Base-by-base conservation (phyloP, 2,329 filamentous ascomycete genomes). In the Paraphoma chrysanthemicola region DNA sequence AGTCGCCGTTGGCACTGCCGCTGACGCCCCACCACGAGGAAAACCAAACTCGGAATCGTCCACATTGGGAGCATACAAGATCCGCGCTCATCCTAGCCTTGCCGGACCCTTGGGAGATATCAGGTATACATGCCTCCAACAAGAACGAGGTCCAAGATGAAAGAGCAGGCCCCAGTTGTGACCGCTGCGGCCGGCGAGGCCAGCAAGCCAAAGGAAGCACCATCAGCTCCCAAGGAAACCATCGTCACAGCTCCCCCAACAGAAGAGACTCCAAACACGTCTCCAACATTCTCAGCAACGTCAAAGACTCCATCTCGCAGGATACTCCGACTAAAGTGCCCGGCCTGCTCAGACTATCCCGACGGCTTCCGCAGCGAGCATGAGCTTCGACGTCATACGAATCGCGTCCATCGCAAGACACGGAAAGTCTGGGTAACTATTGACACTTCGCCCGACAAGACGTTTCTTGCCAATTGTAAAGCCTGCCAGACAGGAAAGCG, bases 321-420 rank as follows among this genome's bases (percentile, higher is more conserved):
- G 63, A 67, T 75, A 33, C 44, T 74, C 53, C 72, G 74, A 28
- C 58, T 77, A 39, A 75, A 73, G 60, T 96, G 92, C 73, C 74
- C 79, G 1, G 79, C 85, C 51, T 96, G 92, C 77, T 83, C 84
- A 48, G 88, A 92, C 54, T 86, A 91, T 61, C 89, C 89, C 1
- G 86, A 90, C 23, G 92, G 91, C 51, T 96, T 96, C 78, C 87
- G 92, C 44, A 92, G 92, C 53, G 90, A 93, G 45, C 92, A 96
- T 74, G 93, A 97, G 76, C 69, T 71, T 48, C 75, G 77, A 48
- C 76, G 80, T 36, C 81, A 83, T 80, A 66, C 81, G 75, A 73
- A 88, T 78, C 85, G 87, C 49, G 83, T 92, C 66, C 94, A 98
- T 74, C 79, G 81, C 11, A 76, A 79, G 53, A 78, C 80, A 38